Percentiles rank a stretch among this genome's conserved stretches.
Conservation (phyloP, 1,284 basidiomycete genomes). For the Malassezia furfur region DNA sequence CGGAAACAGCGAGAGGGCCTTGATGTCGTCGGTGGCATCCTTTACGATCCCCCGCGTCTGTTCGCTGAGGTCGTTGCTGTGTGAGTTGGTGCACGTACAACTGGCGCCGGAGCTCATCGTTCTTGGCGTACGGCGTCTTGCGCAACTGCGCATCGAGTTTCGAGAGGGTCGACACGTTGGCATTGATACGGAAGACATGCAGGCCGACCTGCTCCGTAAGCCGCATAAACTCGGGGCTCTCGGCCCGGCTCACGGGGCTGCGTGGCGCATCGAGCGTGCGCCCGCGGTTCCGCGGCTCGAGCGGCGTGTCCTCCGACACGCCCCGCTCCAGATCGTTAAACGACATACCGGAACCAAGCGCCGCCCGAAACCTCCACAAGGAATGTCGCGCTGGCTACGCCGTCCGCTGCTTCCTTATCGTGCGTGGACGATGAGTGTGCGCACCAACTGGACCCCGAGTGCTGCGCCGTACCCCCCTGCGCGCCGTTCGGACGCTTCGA, state of each 20-base stretch:
- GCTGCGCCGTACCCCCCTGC: constrained; percentile 34
- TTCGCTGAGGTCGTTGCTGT: constrained; percentile 67
- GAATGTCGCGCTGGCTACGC: neutral
- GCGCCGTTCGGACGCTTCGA: constrained; percentile 31
- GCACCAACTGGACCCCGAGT: constrained; percentile 7
- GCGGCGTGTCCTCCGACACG: constrained; percentile 23
- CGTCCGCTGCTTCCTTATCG: too few relatives aligned
- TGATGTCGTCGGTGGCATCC: constrained; percentile 80
- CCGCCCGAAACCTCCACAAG: neutral
- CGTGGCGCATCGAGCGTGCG: neutral
- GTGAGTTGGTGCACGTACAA: neutral
- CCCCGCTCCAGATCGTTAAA: constrained; percentile 52
- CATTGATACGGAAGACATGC: constrained; percentile 97
- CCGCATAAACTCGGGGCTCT: constrained; percentile 55
- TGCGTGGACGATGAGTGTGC: neutral
- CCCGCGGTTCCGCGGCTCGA: constrained; percentile 22
- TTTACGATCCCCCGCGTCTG: constrained; percentile 88
- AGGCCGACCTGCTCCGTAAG: constrained; percentile 78
- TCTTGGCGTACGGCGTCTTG: constrained; percentile 54
- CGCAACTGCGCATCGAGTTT: constrained; percentile 72
- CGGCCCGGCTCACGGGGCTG: constrained; percentile 5
- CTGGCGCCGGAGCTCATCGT: constrained; percentile 5
- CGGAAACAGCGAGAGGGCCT: constrained; percentile 53
- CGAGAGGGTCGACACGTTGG: constrained; percentile 88
- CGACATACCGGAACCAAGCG: constrained; percentile 44